Evolutionary conservation across 2,329 filamentous ascomycete species (phyloP).

Genomic region (Calonectria ilicicola): DNA sequence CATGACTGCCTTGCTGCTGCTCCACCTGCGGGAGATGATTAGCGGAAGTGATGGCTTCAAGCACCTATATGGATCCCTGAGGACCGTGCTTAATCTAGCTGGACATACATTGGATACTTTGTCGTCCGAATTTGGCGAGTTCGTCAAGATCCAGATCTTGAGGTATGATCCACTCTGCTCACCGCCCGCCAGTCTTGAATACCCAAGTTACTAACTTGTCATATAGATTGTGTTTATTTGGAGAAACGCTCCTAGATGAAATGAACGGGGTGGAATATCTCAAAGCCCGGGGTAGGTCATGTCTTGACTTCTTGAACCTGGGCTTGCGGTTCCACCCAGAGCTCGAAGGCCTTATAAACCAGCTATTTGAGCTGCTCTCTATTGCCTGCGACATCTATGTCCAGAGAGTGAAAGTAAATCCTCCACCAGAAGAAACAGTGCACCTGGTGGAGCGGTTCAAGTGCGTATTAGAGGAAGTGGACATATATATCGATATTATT

Average conservation of each 20-base stretch:
- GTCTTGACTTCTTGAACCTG: conserved; percentile 36
- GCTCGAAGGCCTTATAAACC: conserved; percentile 27
- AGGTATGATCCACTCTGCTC: conserved; percentile 16
- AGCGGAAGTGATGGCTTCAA: conserved; percentile 38
- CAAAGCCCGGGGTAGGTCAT: conserved; percentile 32
- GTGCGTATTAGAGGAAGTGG: conserved; percentile 27
- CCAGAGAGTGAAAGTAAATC: conserved; percentile 35
- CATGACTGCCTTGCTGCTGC: conserved; percentile 30
- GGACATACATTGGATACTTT: conserved; percentile 1
- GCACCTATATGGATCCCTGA: conserved; percentile 32
- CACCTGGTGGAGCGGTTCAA: conserved; percentile 34
- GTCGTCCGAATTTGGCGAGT: conserved; percentile 30
- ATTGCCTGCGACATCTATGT: conserved; percentile 37
- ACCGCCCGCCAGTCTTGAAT: no score
- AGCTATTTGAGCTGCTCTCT: conserved; percentile 31
- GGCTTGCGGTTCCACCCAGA: conserved; percentile 36
- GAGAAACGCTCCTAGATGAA: conserved; percentile 36
- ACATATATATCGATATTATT: conserved; percentile 33
- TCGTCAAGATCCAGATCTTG: conserved; percentile 35
- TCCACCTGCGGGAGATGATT: conserved; percentile 39
- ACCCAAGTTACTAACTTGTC: neutral
- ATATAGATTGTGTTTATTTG: conserved; percentile 32
- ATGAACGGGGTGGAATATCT: conserved; percentile 37
- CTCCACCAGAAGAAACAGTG: conserved; percentile 24
- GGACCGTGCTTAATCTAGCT: conserved; percentile 32